Evolutionary conservation across 345 rosid genomes (phyloP).

Genomic region (Dipteronia dyeriana): DNA sequence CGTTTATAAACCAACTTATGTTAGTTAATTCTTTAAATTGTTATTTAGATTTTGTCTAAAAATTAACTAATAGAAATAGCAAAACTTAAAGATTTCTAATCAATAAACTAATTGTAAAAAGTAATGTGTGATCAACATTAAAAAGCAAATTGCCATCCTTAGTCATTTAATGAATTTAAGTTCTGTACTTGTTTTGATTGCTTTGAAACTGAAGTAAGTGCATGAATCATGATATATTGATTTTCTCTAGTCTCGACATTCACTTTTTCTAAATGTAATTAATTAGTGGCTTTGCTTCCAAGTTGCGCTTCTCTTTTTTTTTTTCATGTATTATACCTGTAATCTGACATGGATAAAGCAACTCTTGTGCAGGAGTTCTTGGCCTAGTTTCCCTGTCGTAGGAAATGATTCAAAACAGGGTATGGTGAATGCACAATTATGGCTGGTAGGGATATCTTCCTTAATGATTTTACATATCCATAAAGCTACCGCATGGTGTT

Average conservation of each 20-base stretch:
- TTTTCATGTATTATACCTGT: not conserved
- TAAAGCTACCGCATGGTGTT: not conserved
- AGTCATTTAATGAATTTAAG: not conserved
- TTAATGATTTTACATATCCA: not conserved
- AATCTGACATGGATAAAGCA: slow-evolving; percentile 11
- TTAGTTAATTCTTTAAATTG: not conserved
- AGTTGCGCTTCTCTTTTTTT: not conserved
- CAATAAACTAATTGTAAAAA: not conserved
- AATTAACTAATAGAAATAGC: not conserved
- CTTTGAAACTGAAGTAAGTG: not conserved
- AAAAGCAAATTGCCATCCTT: not conserved
- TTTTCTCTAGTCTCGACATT: not conserved
- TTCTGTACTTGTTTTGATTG: slow-evolving; percentile 12
- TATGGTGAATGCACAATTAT: slow-evolving; percentile 13
- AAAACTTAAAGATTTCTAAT: not conserved
- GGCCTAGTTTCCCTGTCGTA: slow-evolving; percentile 47
- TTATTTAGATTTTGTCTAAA: not conserved
- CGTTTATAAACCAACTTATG: not conserved
- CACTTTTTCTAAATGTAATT: not conserved
- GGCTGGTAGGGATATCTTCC: not conserved
- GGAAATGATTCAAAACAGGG: slow-evolving; percentile 33
- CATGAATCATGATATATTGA: too few species aligned
- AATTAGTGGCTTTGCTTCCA: slow-evolving; percentile 9
- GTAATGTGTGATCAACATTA: not conserved
- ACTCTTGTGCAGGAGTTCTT: slow-evolving; percentile 45